Conservation (phyloP, 2,329 filamentous ascomycete species). For the Zelopaecilomyces penicillatus region DNA sequence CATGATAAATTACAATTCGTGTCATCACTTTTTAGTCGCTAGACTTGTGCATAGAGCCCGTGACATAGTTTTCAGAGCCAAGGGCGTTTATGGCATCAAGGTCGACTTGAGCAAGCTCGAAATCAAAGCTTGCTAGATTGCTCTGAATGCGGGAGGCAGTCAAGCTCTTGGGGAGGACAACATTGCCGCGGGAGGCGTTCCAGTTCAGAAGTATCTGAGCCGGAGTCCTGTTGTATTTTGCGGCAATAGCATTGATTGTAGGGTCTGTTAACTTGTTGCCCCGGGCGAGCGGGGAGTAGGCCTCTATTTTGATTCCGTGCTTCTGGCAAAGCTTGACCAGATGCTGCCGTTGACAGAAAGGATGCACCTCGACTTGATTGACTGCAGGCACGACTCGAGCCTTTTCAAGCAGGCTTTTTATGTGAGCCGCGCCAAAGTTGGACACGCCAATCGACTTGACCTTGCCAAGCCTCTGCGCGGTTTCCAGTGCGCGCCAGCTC, state of each 20-base stretch:
- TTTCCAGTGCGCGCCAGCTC: slow-evolving; percentile 65
- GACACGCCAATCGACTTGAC: slow-evolving; percentile 66
- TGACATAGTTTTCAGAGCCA: slow-evolving; percentile 62
- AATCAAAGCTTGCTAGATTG: slow-evolving; percentile 56
- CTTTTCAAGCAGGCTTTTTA: slow-evolving; percentile 42
- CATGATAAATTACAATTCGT: too few species aligned
- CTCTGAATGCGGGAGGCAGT: slow-evolving; percentile 54
- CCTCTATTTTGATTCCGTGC: slow-evolving; percentile 47
- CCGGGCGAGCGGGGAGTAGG: slow-evolving; percentile 44
- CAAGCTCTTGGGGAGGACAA: slow-evolving; percentile 67
- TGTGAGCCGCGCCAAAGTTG: slow-evolving; percentile 69
- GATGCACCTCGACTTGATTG: slow-evolving; percentile 76
- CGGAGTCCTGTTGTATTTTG: slow-evolving; percentile 62
- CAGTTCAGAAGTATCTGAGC: slow-evolving; percentile 72
- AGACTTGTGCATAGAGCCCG: slow-evolving; percentile 40
- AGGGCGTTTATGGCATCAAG: slow-evolving; percentile 55
- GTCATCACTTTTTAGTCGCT: slow-evolving; percentile 20
- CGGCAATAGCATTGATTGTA: slow-evolving; percentile 51
- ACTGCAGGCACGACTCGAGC: slow-evolving; percentile 54
- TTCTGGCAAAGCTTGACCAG: slow-evolving; percentile 48
- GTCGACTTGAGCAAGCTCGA: slow-evolving; percentile 53
- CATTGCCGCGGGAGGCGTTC: slow-evolving; percentile 67
- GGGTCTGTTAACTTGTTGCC: slow-evolving; percentile 43
- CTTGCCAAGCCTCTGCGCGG: slow-evolving; percentile 56
- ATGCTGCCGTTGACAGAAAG: slow-evolving; percentile 57